Base-by-base conservation (phyloP, 805 yeast species). In the Candida alai region DNA sequence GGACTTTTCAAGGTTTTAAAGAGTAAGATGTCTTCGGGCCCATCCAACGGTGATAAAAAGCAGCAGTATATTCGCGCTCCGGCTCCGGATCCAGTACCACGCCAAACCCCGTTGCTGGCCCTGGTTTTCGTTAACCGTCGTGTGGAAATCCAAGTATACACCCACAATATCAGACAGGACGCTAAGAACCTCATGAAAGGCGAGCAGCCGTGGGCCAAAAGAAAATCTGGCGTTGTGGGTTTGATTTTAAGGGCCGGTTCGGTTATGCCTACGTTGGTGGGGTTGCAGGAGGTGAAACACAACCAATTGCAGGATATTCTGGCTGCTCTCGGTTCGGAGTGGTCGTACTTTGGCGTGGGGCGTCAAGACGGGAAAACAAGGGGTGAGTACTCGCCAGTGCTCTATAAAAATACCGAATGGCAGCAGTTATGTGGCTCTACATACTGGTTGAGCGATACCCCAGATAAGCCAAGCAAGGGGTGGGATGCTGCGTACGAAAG, bases 401-500 rank as follows among this genome's bases (percentile, higher is more conserved):
- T 58, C 19, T 58, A 41, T 29, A 47, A 50, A 28, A 30, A 40
- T 4, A 31, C 24, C 3, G 54, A 52, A 18, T 58, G 60, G 60
- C 36, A 45, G 13, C 39, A 53, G 15, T 15, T 56, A 8, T 37
- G 40, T 6, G 47, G 52, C 4, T 37, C 39, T 4, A 53, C 58
- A 10, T 41, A 35, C 24, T 58, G 62, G 63, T 42, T 56, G 19
- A 49, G 62, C 33, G 40, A 44, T 7, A 50, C 49, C 4, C 58
- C 63, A 2, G 40, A 45, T n/a, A 27, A 14, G 6, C 62, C 60
- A 2, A 49, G 51, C 21, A 56, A 44, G 28, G 75, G 73, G 5
- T 70, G 76, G 72, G 77, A 71, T 43, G 76, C 76, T 0, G 68
- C 58, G 2, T 53, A 49, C 19, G 49, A 51, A 6, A 52, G 78